Evolutionary conservation across 2,329 filamentous ascomycete species (phyloP).

Genomic region (Fusarium secorum): DNA sequence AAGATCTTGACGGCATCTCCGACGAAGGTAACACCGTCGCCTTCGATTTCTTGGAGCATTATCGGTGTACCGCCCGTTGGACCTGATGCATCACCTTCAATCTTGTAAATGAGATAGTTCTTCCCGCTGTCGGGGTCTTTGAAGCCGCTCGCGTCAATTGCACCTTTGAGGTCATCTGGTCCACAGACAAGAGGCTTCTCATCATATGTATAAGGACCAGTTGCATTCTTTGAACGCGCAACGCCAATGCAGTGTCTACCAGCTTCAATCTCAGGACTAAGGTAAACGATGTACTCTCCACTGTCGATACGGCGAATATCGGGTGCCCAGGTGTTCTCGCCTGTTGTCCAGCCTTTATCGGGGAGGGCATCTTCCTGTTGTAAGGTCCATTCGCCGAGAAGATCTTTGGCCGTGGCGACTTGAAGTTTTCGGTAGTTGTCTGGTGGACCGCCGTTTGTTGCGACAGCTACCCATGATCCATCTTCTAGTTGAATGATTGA

Average conservation of each 20-base stretch:
- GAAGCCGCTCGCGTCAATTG: slow-evolving; percentile 11
- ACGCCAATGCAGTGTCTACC: slow-evolving; percentile 4
- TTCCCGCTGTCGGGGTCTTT: slow-evolving; percentile 1
- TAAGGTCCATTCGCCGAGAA: slow-evolving; percentile 1
- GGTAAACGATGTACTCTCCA: slow-evolving; percentile 6
- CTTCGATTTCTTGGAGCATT: slow-evolving; percentile 7
- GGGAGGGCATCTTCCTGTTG: not conserved
- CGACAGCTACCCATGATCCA: slow-evolving; percentile 16
- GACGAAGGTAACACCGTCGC: not conserved
- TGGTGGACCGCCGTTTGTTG: not conserved
- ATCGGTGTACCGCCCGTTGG: slow-evolving; percentile 10
- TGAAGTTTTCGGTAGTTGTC: not conserved
- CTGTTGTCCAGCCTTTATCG: slow-evolving; percentile 15
- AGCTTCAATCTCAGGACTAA: not conserved
- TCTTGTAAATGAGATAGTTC: slow-evolving; percentile 8
- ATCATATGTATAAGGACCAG: slow-evolving; percentile 2
- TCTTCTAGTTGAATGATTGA: slow-evolving; percentile 5
- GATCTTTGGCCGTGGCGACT: not conserved
- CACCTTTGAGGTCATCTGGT: not conserved
- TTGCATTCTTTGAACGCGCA: not conserved
- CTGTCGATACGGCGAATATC: slow-evolving; percentile 2
- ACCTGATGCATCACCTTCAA: slow-evolving; percentile 3
- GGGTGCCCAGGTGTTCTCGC: slow-evolving; percentile 3
- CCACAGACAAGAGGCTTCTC: slow-evolving; percentile 2
- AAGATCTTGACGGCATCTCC: slow-evolving; percentile 1